Evolutionary conservation across 1,139 yeast species (phyloP), one percentile per base, ranked within the genome.

Genomic region (Hanseniaspora gamundiae): DNA sequence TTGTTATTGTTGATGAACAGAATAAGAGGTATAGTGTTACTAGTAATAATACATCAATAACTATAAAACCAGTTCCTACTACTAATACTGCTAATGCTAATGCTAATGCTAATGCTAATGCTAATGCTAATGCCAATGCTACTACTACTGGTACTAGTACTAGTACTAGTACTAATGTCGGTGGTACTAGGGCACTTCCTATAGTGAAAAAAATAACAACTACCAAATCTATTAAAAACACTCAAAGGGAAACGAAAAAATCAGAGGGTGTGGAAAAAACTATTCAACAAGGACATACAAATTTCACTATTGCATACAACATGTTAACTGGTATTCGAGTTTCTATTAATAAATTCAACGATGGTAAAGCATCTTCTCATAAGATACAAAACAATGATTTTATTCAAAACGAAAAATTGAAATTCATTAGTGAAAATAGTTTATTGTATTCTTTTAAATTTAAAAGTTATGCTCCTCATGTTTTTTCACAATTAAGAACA

Each of bases 301-400:
- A 88, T 61, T 93, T 82, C 56, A 86, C 87, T 31, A 80, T 91
- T 70, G 98, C 97, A 1, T 93, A 91, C 61, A 87, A 91, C 61
- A 91, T 93, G 96, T 71, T 93, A 47, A 88, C 98, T 0, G 98
- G 99, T 11, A 91, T 93, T 42, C 71, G 98, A 48, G 95, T 88
- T 2, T 93, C 96, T 0, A 40, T 44, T 2, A 38, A 20, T 10
- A 44, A 44, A 97, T 87, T 1, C 84, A 95, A 10, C 69, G 95
- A 47, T 83, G 94, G 55, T 85, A 95, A 0, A 94, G 94, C 39
- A 73, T 11, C 28, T 26, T 8, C 10, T 2, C 81, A 78, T 11
- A 27, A 19, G 16, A 31, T 26, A 5, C 31, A 36, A 28, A 43
- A 40, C n/a, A 29, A 22, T 4, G 46, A 40, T 14, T 44, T 39